Evolutionary conservation across 306 rosid genomes (phyloP).

Genomic region (Quercus rubra): DNA sequence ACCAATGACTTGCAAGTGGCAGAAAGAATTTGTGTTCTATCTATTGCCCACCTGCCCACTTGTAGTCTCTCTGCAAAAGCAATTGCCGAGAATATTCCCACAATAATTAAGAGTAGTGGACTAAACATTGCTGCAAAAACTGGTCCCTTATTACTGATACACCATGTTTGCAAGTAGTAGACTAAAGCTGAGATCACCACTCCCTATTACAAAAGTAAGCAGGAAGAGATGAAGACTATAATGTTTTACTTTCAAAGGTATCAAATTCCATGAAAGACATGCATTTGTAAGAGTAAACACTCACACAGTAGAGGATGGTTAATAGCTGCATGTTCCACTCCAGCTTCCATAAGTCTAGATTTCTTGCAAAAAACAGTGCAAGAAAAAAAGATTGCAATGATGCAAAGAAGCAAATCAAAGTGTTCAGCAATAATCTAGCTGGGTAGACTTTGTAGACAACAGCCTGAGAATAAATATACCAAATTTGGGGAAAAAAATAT

Average conservation of each 20-base stretch:
- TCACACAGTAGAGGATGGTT: conserved; percentile 36
- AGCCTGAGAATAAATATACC: conserved; percentile 13
- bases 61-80: conserved; percentile 32
- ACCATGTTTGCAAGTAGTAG: conserved; percentile 36
- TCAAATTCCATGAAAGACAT: not conserved
- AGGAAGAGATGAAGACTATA: not conserved
- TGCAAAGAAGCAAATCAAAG: conserved; percentile 34
- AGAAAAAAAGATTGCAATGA: conserved; percentile 31
- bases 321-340: conserved; percentile 33
- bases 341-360: conserved; percentile 27
- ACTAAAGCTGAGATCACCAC: conserved; percentile 20
- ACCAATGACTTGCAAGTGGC: not conserved
- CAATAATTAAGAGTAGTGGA: conserved; percentile 23
- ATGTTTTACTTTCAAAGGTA: not conserved
- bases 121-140: conserved; percentile 39
- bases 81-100: conserved; percentile 25
- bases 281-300: not conserved
- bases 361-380: conserved; percentile 25
- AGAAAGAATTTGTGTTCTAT: not conserved
- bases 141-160: conserved; percentile 37
- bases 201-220: conserved; percentile 18
- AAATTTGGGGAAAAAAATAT: not conserved
- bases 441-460: conserved; percentile 27
- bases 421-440: conserved; percentile 21
- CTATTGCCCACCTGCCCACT: conserved; percentile 27